A percentile compares a stretch with the other conserved stretches of the same genome.
phyloP scores from a whole-genome alignment of 495 filamentous ascomycete species.

The Penicillium silybi region DNA sequence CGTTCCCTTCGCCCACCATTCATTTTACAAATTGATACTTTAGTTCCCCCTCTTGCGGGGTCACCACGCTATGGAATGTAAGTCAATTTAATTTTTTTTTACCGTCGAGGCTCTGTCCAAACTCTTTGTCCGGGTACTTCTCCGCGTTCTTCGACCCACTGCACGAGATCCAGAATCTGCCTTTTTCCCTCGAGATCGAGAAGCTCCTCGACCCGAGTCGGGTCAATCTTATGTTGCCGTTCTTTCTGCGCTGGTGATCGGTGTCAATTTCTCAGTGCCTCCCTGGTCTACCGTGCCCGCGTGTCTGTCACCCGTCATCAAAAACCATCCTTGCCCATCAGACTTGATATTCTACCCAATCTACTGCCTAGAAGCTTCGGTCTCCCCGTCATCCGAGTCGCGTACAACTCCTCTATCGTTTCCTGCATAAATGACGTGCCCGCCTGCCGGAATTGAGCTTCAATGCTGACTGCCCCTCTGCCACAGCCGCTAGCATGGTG shows the following conservation, averaged over 20 bases:
- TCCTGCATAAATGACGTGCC: constrained; percentile 15
- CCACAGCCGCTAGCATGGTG: constrained; percentile 50
- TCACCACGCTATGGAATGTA: constrained; percentile 52
- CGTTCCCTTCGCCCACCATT: constrained; percentile 26
- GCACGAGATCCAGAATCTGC: constrained; percentile 24
- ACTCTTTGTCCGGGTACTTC: constrained; percentile 41
- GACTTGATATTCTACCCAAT: constrained; percentile 31
- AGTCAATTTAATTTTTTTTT: constrained; percentile 39
- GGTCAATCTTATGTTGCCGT: constrained; percentile 12
- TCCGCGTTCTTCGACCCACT: constrained; percentile 48
- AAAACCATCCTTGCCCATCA: constrained; percentile 41
- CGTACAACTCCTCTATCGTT: constrained; percentile 28
- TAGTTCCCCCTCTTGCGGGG: constrained; percentile 37
- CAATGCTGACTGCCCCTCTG: constrained; percentile 46
- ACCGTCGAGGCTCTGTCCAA: constrained; percentile 11
- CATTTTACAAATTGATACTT: constrained; percentile 25
- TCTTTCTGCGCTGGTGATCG: constrained; percentile 18
- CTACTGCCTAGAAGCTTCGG: constrained; percentile 21
- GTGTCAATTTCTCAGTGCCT: constrained; percentile 22
- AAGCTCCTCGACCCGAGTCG: constrained; percentile 7
- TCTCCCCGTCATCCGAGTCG: constrained; percentile 30
- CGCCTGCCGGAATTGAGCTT: constrained; percentile 25
- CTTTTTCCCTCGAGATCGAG: constrained; percentile 13
- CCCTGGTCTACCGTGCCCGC: constrained; percentile 29
- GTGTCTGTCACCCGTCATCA: constrained; percentile 43